Conservation (phyloP, 2,329 filamentous ascomycete species). For the Diaporthe vexans region DNA sequence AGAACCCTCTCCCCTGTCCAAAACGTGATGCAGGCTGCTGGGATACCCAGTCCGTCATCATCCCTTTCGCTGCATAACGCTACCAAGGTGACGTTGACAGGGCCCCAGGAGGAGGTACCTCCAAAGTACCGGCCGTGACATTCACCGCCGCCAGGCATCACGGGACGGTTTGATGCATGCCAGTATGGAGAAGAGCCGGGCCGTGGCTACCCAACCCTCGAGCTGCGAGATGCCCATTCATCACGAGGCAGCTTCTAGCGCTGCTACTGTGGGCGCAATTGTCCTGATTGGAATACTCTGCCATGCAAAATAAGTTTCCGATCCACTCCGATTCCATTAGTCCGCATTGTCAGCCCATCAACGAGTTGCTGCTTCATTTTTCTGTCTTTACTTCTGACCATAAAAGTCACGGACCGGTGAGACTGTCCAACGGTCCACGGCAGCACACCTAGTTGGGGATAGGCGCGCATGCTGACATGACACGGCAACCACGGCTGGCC, state of each 20-base stretch:
- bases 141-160: constrained; percentile 35
- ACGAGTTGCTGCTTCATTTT: constrained; percentile 24
- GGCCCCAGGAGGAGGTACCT: constrained; percentile 36
- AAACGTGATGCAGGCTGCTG: constrained; percentile 41
- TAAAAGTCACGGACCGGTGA: constrained; percentile 24
- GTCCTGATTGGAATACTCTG: constrained; percentile 29
- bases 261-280: constrained; percentile 28
- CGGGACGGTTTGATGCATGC: constrained; percentile 33
- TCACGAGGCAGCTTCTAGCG: constrained; percentile 32
- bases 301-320: constrained; percentile 30
- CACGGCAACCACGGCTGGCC: constrained; percentile 27
- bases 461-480: constrained; percentile 34
- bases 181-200: constrained; percentile 35
- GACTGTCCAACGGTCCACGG: constrained; percentile 33
- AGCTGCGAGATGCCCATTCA: constrained; percentile 29
- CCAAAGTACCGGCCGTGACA: constrained; percentile 36
- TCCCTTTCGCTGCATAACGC: constrained; percentile 41
- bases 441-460: constrained; percentile 10
- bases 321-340: constrained; percentile 29
- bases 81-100: constrained; percentile 37
- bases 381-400: constrained; percentile 19
- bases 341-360: constrained; percentile 22
- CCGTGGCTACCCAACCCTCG: constrained; percentile 35
- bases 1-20: constrained; percentile 41
- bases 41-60: constrained; percentile 38